Evolutionary conservation across 306 rosid species (phyloP).

Genomic region (Medicago truncatula): MtrunA17r5.0-ANR NC_053044.1:32799501-32800000

Average conservation of each 20-base stretch:
- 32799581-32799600: not conserved
- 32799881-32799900: not conserved
- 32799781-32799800: no score
- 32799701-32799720: not conserved
- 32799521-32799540: not conserved
- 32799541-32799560: no score
- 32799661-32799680: not conserved
- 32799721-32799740: not conserved
- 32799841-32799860: no score
- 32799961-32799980: not conserved
- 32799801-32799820: no score
- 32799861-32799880: no score
- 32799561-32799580: no score
- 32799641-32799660: not conserved
- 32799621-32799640: not conserved
- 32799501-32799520: not conserved
- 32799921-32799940: not conserved
- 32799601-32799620: not conserved
- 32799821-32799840: no score
- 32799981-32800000: constrained; percentile 27
- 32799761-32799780: no score
- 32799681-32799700: not conserved
- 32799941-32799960: not conserved
- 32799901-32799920: not conserved
- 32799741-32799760: no score